Conservation (phyloP, 805 yeast species). For the Nematodospora valgi region DNA sequence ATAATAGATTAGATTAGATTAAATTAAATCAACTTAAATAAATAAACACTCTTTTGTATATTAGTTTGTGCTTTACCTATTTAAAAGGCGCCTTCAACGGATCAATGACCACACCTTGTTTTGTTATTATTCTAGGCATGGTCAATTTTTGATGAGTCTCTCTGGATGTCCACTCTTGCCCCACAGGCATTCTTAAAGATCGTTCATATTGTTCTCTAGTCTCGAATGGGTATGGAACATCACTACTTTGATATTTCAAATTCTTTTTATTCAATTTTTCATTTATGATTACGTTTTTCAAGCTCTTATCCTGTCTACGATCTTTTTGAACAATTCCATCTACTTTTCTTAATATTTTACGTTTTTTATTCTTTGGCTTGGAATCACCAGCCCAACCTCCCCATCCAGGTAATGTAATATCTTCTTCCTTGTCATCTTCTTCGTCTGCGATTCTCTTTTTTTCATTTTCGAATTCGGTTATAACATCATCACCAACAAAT, state of each 20-base stretch:
- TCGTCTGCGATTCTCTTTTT: conserved; percentile 63
- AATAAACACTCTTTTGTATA: neutral
- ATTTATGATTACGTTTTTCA: conserved; percentile 82
- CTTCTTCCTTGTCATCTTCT: conserved; percentile 86
- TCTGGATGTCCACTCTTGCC: conserved; percentile 93
- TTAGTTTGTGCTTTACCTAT: conserved; percentile 15
- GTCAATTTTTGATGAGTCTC: conserved; percentile 83
- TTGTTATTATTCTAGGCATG: conserved; percentile 83
- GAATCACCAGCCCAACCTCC: conserved; percentile 88
- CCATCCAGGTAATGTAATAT: conserved; percentile 93
- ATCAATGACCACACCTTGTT: conserved; percentile 86
- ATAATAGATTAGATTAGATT: conserved; percentile 1
- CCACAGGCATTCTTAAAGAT: conserved; percentile 91
- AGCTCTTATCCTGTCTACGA: conserved; percentile 72
- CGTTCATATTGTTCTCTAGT: conserved; percentile 93
- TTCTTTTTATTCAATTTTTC: conserved; percentile 83
- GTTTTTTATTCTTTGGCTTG: conserved; percentile 49
- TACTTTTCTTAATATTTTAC: conserved; percentile 64
- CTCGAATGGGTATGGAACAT: conserved; percentile 96
- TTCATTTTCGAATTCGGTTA: conserved; percentile 73
- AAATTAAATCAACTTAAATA: neutral
- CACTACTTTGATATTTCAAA: conserved; percentile 76
- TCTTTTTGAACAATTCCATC: conserved; percentile 73
- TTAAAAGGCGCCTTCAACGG: conserved; percentile 87
- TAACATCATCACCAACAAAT: conserved; percentile 96